phyloP scores from a whole-genome alignment of 2,329 filamentous ascomycete genomes.

The Thielaviopsis ethacetica region DNA sequence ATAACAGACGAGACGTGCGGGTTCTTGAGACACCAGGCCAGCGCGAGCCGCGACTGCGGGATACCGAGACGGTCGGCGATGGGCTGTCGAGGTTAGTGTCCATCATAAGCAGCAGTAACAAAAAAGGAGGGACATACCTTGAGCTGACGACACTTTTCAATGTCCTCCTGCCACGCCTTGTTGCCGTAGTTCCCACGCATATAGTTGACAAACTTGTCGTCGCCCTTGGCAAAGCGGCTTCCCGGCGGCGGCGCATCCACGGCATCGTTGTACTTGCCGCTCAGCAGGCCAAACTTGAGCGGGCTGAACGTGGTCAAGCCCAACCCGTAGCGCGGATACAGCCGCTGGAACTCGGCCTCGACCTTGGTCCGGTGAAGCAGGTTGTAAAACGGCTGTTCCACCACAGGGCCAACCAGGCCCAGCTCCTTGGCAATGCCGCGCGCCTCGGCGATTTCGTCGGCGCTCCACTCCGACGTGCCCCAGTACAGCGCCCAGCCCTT shows the following conservation, averaged over 20 bases:
- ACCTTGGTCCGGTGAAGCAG: slow-evolving; percentile 44
- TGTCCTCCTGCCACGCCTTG: slow-evolving; percentile 36
- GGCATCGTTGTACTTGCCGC: slow-evolving; percentile 48
- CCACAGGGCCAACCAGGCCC: slow-evolving; percentile 43
- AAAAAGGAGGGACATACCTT: slow-evolving; percentile 13
- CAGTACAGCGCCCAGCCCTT: slow-evolving; percentile 54
- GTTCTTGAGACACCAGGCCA: slow-evolving; percentile 39
- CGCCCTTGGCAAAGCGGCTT: slow-evolving; percentile 40
- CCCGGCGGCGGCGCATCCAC: slow-evolving; percentile 33
- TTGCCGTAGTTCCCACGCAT: slow-evolving; percentile 33
- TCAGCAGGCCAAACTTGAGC: slow-evolving; percentile 39
- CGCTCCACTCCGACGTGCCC: slow-evolving; percentile 55
- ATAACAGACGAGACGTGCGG: slow-evolving; percentile 36
- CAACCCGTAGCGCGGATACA: slow-evolving; percentile 41
- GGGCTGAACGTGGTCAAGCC: slow-evolving; percentile 49
- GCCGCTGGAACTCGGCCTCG: slow-evolving; percentile 43
- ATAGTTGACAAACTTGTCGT: slow-evolving; percentile 38
- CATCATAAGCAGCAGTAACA: not conserved
- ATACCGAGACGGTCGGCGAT: slow-evolving; percentile 43
- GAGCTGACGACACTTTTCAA: slow-evolving; percentile 28
- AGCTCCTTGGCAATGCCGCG: slow-evolving; percentile 42
- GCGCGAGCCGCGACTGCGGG: slow-evolving; percentile 31
- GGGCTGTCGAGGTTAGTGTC: slow-evolving; percentile 13
- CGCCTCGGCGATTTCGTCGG: slow-evolving; percentile 42
- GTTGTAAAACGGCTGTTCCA: slow-evolving; percentile 56